Evolutionary conservation across 345 rosid species (phyloP).

Genomic region (Eucalyptus pauciflora): DNA sequence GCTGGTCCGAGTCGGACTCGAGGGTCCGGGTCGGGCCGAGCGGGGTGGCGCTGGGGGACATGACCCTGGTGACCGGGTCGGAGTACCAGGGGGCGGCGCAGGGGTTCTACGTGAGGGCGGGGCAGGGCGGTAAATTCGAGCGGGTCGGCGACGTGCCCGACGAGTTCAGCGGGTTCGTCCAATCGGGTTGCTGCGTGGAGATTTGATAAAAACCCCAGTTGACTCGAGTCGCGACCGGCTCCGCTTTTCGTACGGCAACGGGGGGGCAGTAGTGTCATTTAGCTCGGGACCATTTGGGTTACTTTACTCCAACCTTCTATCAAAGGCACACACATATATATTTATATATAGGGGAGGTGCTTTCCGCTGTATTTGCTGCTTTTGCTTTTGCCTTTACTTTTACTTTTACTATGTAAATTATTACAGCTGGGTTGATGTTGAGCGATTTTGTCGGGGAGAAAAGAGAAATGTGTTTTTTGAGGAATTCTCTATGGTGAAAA

Average conservation of each 20-base stretch:
- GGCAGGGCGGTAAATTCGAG: constrained; percentile 21
- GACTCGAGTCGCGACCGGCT: neutral
- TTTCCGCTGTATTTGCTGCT: neutral
- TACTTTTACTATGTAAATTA: neutral
- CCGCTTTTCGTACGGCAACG: neutral
- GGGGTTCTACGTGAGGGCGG: constrained; percentile 21
- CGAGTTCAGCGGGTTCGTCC: constrained; percentile 41
- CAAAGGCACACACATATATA: neutral
- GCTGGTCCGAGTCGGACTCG: constrained; percentile 12
- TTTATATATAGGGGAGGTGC: neutral
- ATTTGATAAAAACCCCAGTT: neutral
- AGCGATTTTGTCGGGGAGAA: neutral
- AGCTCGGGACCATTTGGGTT: neutral
- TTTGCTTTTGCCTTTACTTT: neutral
- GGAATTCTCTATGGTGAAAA: neutral
- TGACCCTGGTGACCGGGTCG: constrained; percentile 34
- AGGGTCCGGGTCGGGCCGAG: constrained; percentile 18
- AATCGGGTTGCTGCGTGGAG: constrained; percentile 51
- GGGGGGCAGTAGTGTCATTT: neutral
- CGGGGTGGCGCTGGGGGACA: constrained; percentile 16
- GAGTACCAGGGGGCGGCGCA: constrained; percentile 34
- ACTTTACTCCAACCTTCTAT: neutral
- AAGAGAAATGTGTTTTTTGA: neutral
- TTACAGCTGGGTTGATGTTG: neutral
- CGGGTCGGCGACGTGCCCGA: constrained; percentile 11